A percentile compares a stretch with the other conserved stretches of the same genome.
Evolutionary conservation across 1,284 basidiomycete species (phyloP).

Genomic region (Boletus sp.): DNA sequence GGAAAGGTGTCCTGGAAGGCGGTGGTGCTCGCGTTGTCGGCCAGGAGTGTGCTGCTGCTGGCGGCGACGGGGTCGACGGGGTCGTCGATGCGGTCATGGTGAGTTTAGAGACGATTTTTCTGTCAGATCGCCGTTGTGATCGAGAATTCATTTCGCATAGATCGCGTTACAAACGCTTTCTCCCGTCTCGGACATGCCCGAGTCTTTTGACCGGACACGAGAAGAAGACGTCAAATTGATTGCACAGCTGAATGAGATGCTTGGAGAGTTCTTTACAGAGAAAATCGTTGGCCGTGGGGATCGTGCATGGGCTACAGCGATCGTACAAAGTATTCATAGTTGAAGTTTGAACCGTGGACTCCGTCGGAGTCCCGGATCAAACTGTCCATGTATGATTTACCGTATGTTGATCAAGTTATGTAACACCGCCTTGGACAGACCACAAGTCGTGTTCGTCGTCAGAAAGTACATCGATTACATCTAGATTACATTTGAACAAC

Average conservation of each 20-base stretch:
- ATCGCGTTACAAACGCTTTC: constrained; percentile 58
- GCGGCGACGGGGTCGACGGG: constrained; percentile 36
- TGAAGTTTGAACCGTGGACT: constrained; percentile 6
- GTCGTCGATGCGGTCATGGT: constrained; percentile 60
- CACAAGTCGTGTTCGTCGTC: too few species aligned
- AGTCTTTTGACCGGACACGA: constrained; percentile 47
- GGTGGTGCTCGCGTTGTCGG: constrained; percentile 72
- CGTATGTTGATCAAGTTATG: background rate
- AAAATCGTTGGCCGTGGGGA: constrained; percentile 46
- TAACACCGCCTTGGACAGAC: too few species aligned
- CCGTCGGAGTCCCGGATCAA: background rate
- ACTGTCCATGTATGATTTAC: background rate
- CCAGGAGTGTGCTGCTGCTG: constrained; percentile 47
- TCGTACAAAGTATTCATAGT: constrained; percentile 39
- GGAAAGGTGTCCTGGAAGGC: constrained; percentile 73
- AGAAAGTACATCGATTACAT: too few species aligned
- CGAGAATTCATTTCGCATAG: constrained; percentile 28
- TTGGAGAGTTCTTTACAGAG: constrained; percentile 62
- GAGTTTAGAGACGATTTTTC: constrained; percentile 15
- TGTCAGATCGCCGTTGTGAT: background rate
- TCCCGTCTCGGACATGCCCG: constrained; percentile 51
- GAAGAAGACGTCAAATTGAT: constrained; percentile 47
- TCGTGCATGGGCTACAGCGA: constrained; percentile 54
- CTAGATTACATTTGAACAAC: too few species aligned
- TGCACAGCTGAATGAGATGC: constrained; percentile 44